Percentiles rank a stretch among this genome's conserved stretches.
Evolutionary conservation across 306 rosid genomes (phyloP).

Genomic region (Fagus crenata): DNA sequence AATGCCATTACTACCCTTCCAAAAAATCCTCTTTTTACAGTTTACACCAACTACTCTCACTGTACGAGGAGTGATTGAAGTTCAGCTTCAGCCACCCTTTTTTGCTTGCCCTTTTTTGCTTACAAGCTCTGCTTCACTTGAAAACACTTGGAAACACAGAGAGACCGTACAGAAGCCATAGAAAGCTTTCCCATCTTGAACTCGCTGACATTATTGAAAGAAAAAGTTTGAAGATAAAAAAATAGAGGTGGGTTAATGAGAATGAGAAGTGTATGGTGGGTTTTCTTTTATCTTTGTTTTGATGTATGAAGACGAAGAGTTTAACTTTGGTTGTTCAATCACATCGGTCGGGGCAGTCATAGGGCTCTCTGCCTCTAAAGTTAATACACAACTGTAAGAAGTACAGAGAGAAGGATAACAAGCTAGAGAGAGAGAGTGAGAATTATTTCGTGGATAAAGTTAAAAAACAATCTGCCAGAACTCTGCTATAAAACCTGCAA

Average conservation of each 20-base stretch:
- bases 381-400: slow-evolving; percentile 51
- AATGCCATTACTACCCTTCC: slow-evolving; percentile 50
- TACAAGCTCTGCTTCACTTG: neutral
- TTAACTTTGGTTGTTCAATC: slow-evolving; percentile 63
- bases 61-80: neutral
- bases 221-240: slow-evolving; percentile 16
- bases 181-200: slow-evolving; percentile 8
- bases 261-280: neutral
- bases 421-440: slow-evolving; percentile 22
- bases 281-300: slow-evolving; percentile 16
- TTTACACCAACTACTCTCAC: slow-evolving; percentile 1
- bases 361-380: slow-evolving; percentile 13
- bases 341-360: slow-evolving; percentile 56
- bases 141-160: slow-evolving; percentile 3
- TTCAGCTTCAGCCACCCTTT: neutral
- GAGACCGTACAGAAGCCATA: slow-evolving; percentile 13
- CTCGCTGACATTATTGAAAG: slow-evolving; percentile 18
- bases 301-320: slow-evolving; percentile 26
- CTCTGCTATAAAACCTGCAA: slow-evolving; percentile 80
- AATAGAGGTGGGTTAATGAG: slow-evolving; percentile 14
- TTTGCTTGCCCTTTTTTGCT: neutral
- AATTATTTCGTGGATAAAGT: slow-evolving; percentile 78
- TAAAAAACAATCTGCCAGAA: slow-evolving; percentile 67
- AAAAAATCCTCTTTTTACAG: slow-evolving; percentile 17
- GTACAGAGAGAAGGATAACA: slow-evolving; percentile 27